These are phyloP conservation scores for Apiotrichum sp. DNA, from an alignment of 1,284 basidiomycete species.

Conservation along the genomic window DNA sequence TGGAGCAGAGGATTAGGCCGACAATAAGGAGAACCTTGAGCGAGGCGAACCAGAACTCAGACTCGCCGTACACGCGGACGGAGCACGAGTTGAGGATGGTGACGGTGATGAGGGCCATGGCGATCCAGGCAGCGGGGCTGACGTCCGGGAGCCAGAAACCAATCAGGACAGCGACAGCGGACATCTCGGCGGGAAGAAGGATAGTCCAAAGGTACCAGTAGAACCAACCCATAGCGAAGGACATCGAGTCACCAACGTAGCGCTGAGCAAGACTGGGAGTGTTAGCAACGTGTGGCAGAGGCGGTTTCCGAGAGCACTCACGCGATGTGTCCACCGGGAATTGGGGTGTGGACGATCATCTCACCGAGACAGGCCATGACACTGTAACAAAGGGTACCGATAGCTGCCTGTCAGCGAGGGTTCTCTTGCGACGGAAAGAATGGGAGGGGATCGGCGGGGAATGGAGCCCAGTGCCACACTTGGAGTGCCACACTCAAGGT, in stretches of 20 bases:
- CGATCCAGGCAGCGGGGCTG: slow-evolving; percentile 65
- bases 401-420: slow-evolving; percentile 14
- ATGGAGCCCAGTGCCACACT: too few species aligned
- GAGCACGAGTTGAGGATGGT: slow-evolving; percentile 51
- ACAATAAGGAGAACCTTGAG: slow-evolving; percentile 73
- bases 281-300: not conserved
- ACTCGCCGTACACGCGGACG: slow-evolving; percentile 54
- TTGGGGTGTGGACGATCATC: slow-evolving; percentile 48
- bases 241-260: slow-evolving; percentile 59
- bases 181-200: slow-evolving; percentile 68
- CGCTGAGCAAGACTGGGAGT: slow-evolving; percentile 53
- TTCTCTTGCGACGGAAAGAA: not conserved
- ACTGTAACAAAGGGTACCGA: slow-evolving; percentile 44
- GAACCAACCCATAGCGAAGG: slow-evolving; percentile 77
- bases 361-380: slow-evolving; percentile 51
- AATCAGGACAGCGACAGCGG: slow-evolving; percentile 70
- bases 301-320: slow-evolving; percentile 4
- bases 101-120: slow-evolving; percentile 64
- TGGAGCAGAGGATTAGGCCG: slow-evolving; percentile 53
- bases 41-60: slow-evolving; percentile 52
- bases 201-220: slow-evolving; percentile 68
- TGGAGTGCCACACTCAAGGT: too few species aligned
- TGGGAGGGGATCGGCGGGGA: too few species aligned
- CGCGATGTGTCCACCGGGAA: slow-evolving; percentile 67
- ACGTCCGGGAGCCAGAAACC: slow-evolving; percentile 60